A percentile compares a stretch with the other conserved stretches of the same genome.
phyloP scores from a whole-genome alignment of 257 asterid genomes.

The Jacaranda mimosifolia region DNA sequence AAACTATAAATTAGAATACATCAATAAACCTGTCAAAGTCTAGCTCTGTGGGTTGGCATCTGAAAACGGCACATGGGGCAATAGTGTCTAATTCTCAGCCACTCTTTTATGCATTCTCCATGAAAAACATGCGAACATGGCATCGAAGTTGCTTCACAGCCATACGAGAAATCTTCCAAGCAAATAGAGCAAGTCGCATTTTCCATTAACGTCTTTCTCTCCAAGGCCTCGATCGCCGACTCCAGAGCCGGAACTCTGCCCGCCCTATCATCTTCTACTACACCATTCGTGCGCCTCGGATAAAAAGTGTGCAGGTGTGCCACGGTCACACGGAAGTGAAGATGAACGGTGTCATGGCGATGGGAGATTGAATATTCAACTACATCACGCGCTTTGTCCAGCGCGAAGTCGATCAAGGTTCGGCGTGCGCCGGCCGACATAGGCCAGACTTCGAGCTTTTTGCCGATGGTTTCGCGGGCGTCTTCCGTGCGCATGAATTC shows the following conservation, averaged over 20 bases:
- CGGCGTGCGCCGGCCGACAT: neutral
- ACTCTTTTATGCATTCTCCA: constrained; percentile 14
- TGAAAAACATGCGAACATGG: constrained; percentile 34
- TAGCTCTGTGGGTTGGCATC: neutral
- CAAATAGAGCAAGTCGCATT: constrained; percentile 7
- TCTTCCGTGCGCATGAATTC: neutral
- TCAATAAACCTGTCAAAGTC: too few species aligned
- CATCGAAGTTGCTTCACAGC: neutral
- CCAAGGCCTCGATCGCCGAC: constrained; percentile 20
- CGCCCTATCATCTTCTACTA: too few species aligned
- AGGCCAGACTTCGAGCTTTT: neutral
- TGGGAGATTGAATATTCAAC: neutral
- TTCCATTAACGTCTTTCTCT: neutral
- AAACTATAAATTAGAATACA: too few species aligned
- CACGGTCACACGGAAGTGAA: neutral
- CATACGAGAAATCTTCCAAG: neutral
- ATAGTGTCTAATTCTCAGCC: constrained; percentile 31
- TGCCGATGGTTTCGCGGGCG: neutral
- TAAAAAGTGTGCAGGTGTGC: neutral
- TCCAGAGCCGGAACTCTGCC: constrained; percentile 3
- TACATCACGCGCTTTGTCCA: neutral
- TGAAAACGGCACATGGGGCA: constrained; percentile 24
- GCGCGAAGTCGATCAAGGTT: neutral
- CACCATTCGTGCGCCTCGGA: neutral
- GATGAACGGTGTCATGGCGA: neutral